Evolutionary conservation across 202 grass and related monocot genomes (phyloP), one percentile per base, ranked within the genome.

Genomic region (Bolboschoenoplectus hybrid): DNA sequence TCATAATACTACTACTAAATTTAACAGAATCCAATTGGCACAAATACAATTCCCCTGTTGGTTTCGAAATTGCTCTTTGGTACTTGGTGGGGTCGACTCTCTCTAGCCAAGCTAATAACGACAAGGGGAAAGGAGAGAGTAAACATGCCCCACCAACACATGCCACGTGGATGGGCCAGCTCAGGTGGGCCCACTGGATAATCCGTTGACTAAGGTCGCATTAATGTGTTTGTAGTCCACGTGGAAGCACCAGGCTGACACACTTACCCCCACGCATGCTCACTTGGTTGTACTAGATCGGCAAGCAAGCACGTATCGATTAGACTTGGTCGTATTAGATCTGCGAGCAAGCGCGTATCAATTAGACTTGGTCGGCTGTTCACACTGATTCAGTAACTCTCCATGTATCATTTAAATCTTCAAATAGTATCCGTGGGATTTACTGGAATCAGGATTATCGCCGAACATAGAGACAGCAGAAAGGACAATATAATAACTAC

Each of bases 151-250:
- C 51, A 80, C 53, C 36, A 60, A 60, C 10, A 43, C 53, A 80
- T 80, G 75, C 75, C 75, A 80, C 75, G 75, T 60, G 53, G 53
- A 19, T 80, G 75, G 75, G 16, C 36, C 53, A 43, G 53, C 41
- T 40, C 39, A n/a, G 41, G 0, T 19, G 35, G 38, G 12, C 36
- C 75, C 55, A 26, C 45, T 43, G 13, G 14, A 80, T 80, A 16
- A 80, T 57, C 51, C 36, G 75, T 58, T 80, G 75, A 80, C 53
- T 80, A n/a, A n/a, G 74, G 36, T 40, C 7, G 9, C 16, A 57
- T 80, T 80, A 80, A 60, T 60, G 13, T 3, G 7, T 71, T 26
- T 56, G 35, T 68, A 61, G 35, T 19, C 46, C 71, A 75, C 20
- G 71, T 75, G 71, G 20, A 75, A 52, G 46, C 71, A 73, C n/a